Evolutionary conservation across 768 basidiomycete genomes (phyloP), one percentile per base, ranked within the genome.

Genomic region (Naganishia kalamii): DNA sequence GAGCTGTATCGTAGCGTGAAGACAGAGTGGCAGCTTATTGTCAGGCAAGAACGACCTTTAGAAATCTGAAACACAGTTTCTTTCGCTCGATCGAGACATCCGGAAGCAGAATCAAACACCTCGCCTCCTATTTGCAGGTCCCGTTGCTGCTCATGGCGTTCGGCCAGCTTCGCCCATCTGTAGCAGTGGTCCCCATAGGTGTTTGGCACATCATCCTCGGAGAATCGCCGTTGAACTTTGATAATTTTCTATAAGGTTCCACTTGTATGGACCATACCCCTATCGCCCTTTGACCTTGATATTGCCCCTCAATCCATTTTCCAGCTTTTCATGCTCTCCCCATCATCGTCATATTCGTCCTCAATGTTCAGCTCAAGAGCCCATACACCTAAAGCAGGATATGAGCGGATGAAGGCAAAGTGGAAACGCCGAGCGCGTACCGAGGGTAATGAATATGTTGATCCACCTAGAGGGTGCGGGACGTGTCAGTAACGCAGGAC

Each of bases 331-430:
- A 74, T 71, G 48, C 70, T 72, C 25, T 77, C 75, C 29, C 67
- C 70, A 47, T 68, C 66, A 57, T 78, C 77, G 23, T 78, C 76
- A 17, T 60, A 70, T 10, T 76, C 75, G 17, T 73, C 73, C 33
- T 78, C 77, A 4, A 78, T 68, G 23, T 73, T 60, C 0, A 78
- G 65, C 68, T 78, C 77, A n/a, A 78, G 63, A 21, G 70, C 71
- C 77, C 77, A 78, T 7, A 76, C 73, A 19, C 75, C 67, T 57
- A 21, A n/a, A 37, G 27, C 33, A 11, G 6, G 46, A 19, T 21
- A 23, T 37, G n/a, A 5, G 25, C 4, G 19, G 29, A 10, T n/a
- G 23, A 35, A 61, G 32, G 29, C 17, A 2, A 13, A 4, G 46
- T n/a, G 13, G 35, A 29, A 23, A 30, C 21, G 23, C 29, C 4